Evolutionary conservation across 129 eudicot genomes (phyloP).

Genomic region (Dittrichia graveolens): DNA sequence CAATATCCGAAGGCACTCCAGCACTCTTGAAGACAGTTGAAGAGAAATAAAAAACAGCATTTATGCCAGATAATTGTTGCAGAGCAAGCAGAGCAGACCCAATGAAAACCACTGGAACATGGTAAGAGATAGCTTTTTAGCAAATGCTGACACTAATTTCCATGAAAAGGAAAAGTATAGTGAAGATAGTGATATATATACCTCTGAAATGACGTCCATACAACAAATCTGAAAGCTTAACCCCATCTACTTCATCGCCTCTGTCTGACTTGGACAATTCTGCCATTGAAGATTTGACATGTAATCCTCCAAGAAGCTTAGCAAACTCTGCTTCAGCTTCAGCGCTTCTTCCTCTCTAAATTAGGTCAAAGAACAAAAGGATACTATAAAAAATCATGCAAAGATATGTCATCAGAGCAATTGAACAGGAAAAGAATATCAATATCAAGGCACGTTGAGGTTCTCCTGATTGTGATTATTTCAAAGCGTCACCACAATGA

Average conservation of each 20-base stretch:
- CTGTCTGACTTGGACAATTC: conserved; percentile 75
- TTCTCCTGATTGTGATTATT: not conserved
- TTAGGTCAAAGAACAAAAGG: conserved; percentile 26
- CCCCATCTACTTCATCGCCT: conserved; percentile 67
- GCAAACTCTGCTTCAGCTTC: conserved; percentile 72
- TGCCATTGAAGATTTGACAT: conserved; percentile 76
- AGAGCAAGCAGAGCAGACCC: conserved; percentile 78
- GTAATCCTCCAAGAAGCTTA: conserved; percentile 70
- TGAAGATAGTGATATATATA: conserved; percentile 22
- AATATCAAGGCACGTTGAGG: conserved; percentile 18
- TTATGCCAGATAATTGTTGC: conserved; percentile 87
- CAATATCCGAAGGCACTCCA: conserved; percentile 76
- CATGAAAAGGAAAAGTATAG: conserved; percentile 8
- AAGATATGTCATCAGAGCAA: not conserved
- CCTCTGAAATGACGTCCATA: conserved; percentile 70
- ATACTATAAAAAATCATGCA: conserved; percentile 7
- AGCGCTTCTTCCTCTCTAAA: conserved; percentile 74
- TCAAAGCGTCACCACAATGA: not conserved
- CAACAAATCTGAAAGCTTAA: conserved; percentile 61
- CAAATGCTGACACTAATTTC: not conserved
- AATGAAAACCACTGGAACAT: conserved; percentile 68
- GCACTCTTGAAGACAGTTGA: conserved; percentile 79
- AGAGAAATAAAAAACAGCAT: conserved; percentile 88
- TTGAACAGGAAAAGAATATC: conserved; percentile 11
- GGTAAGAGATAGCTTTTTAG: conserved; percentile 8